A percentile compares a stretch with the other conserved stretches of the same genome.
phyloP scores from a whole-genome alignment of 1,284 basidiomycete genomes.

The Pholiota adiposa region DNA sequence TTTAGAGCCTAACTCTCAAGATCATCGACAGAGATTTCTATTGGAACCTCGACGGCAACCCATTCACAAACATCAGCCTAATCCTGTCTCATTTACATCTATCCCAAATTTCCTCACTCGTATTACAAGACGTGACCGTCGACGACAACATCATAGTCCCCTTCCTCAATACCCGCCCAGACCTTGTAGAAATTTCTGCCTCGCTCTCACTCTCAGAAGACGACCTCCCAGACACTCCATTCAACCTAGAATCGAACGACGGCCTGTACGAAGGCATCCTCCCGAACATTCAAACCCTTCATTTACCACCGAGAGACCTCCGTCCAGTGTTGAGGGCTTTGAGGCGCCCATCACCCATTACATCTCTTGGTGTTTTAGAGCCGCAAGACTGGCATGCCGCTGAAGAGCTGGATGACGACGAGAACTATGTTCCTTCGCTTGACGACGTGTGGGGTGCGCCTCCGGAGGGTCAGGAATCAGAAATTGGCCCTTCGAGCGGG shows the following conservation, averaged over 20 bases:
- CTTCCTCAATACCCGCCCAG: constrained; percentile 18
- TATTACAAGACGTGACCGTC: constrained; percentile 17
- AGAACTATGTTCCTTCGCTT: constrained; percentile 9
- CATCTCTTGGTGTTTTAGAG: constrained; percentile 10
- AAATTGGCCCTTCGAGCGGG: background rate
- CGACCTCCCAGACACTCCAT: constrained; percentile 4
- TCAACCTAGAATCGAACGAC: constrained; percentile 9
- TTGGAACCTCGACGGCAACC: constrained; percentile 11
- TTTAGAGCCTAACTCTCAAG: constrained; percentile 13
- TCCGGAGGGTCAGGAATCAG: background rate
- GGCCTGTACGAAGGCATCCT: constrained; percentile 3
- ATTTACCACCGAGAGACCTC: constrained; percentile 4
- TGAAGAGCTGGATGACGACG: constrained; percentile 8
- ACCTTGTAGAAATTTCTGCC: constrained; percentile 10
- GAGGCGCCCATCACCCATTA: constrained; percentile 7
- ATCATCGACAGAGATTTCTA: constrained; percentile 17
- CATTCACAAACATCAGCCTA: constrained; percentile 20
- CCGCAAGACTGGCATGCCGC: constrained; percentile 19
- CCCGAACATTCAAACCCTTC: constrained; percentile 6
- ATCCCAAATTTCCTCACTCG: constrained; percentile 12
- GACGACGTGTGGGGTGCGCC: constrained; percentile 17
- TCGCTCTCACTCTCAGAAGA: constrained; percentile 9
- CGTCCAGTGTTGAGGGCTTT: constrained; percentile 13
- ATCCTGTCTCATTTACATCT: constrained; percentile 14
- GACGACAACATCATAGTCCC: constrained; percentile 12